Evolutionary conservation across 768 basidiomycete genomes (phyloP).

Genomic region (Suillus occidentalis): DNA sequence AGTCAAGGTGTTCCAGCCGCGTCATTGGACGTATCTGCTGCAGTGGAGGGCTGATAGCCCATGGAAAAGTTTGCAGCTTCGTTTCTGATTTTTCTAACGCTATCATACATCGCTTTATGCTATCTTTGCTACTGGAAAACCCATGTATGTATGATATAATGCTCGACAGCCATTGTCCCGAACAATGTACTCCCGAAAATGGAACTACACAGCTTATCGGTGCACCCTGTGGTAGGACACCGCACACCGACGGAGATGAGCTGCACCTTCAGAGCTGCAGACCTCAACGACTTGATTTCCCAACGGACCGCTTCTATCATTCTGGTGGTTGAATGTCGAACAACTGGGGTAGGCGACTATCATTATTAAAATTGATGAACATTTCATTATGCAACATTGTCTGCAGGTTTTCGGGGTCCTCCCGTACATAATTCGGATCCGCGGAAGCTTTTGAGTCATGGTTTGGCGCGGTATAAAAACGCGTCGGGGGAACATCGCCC

Average conservation of each 20-base stretch:
- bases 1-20: conserved; percentile 42
- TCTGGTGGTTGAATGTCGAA: background rate
- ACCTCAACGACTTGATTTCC: background rate
- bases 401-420: conserved; percentile 13
- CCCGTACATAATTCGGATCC: conserved; percentile 20
- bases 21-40: conserved; percentile 29
- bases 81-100: background rate
- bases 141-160: conserved; percentile 12
- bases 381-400: background rate
- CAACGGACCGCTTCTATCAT: background rate
- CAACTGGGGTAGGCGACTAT: background rate
- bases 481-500: conserved; percentile 19
- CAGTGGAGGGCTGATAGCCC: background rate
- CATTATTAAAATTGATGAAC: background rate
- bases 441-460: conserved; percentile 24
- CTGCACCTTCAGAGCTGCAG: background rate
- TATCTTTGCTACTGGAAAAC: conserved; percentile 5
- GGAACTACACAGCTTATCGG: conserved; percentile 4
- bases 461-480: conserved; percentile 31
- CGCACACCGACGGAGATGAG: conserved; percentile 3
- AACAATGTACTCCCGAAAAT: conserved; percentile 7
- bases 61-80: background rate
- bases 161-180: conserved; percentile 6
- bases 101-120: background rate
- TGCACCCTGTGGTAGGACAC: conserved; percentile 3